Evolutionary conservation across 2,329 filamentous ascomycete species (phyloP).

Genomic region (Ilyonectria destructans): DNA sequence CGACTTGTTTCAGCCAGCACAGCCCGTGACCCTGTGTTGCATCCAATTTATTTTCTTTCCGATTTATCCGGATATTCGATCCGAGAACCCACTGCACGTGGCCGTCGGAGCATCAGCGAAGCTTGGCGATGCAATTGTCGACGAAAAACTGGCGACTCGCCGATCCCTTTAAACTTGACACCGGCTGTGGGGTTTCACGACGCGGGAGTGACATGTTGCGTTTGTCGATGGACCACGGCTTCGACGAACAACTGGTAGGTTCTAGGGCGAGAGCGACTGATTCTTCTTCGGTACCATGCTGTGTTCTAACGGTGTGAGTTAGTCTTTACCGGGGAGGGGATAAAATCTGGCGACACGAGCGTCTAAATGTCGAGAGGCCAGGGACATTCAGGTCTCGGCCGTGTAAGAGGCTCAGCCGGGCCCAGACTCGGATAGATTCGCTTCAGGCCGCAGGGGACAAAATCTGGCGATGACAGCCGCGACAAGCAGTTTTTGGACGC

Average conservation of each 20-base stretch:
- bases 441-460: slow-evolving; percentile 2
- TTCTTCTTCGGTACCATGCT: neutral
- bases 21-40: too few species aligned
- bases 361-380: neutral
- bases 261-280: neutral
- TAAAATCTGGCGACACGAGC: neutral
- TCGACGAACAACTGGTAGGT: neutral
- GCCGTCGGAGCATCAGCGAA: neutral
- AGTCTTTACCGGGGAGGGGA: neutral
- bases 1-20: too few species aligned
- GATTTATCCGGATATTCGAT: too few species aligned
- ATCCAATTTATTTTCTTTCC: too few species aligned
- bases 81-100: neutral
- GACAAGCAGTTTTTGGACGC: neutral
- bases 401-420: slow-evolving; percentile 1
- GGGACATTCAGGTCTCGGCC: neutral
- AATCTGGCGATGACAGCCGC: slow-evolving; percentile 7
- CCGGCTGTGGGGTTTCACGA: neutral
- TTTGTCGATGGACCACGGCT: neutral
- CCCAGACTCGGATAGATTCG: slow-evolving; percentile 11
- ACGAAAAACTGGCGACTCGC: neutral
- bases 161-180: neutral
- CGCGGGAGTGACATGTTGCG: neutral
- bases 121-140: neutral
- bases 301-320: neutral